A percentile compares a stretch with the other conserved stretches of the same genome.
phyloP scores from a whole-genome alignment of 164 flowering plant species.

The Santalum album region DNA sequence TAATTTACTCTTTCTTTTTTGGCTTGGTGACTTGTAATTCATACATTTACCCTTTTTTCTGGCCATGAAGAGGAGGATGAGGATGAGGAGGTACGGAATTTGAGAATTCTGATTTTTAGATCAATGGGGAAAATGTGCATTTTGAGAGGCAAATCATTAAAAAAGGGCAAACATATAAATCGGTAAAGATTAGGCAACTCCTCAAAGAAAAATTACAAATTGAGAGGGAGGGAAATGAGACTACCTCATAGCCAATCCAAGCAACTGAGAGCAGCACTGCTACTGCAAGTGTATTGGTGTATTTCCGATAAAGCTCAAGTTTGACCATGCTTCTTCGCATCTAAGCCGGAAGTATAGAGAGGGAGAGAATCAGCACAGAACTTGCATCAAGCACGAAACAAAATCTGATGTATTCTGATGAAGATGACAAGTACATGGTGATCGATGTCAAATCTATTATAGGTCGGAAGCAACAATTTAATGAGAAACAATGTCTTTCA shows the following conservation, averaged over 20 bases:
- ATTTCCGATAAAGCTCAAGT: constrained; percentile 2
- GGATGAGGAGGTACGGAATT: no score
- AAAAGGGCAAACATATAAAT: no score
- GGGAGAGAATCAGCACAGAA: no score
- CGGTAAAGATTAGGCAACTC: no score
- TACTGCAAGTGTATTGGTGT: neutral
- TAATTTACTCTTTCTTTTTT: no score
- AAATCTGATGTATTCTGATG: neutral
- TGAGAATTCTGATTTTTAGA: no score
- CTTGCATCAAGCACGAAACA: neutral
- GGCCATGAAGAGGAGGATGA: no score
- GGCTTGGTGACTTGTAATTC: no score
- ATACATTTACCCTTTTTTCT: no score
- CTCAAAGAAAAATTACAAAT: neutral
- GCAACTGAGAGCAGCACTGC: neutral
- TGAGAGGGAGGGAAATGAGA: neutral
- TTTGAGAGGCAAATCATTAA: no score
- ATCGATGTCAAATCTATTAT: neutral
- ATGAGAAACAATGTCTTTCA: neutral
- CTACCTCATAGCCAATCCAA: constrained; percentile 4
- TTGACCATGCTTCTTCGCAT: constrained; percentile 3
- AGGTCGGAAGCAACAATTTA: neutral
- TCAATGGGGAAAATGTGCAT: no score
- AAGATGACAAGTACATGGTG: no score
- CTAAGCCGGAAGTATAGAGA: neutral